Base-by-base conservation (phyloP, 2,329 filamentous ascomycete species). In the Neonectria faginata region DNA sequence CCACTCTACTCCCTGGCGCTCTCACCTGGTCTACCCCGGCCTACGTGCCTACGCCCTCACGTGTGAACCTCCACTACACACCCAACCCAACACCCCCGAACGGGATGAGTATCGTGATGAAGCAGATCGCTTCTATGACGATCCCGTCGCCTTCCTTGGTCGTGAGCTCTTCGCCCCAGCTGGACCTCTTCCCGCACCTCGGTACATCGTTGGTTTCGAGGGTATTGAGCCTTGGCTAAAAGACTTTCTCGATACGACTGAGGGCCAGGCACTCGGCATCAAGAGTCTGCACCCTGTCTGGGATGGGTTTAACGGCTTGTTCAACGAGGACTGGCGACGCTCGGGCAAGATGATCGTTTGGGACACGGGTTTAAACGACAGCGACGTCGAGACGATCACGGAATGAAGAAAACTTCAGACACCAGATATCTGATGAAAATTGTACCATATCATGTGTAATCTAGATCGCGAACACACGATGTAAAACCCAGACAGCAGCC, bases 1-100 rank as follows among this genome's bases (percentile, higher is more conserved):
- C 80, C 96, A 99, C 83, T 92, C 92, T 69, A 98, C 95, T 0
- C 95, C 96, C 2, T 98, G 96, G 95, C 91, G 94, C 73, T 94
- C 91, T 16, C 92, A 97, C 74, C 86, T 98, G 42, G 84, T 97
- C 65, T 88, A 96, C 74, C 88, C 92, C 0, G 81, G 83, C 31
- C 88, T 97, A 57, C 81, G 88, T 62, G 94, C 93, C 4, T 94
- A 94, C 84, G 95, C 94, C 0, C 83, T 98, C 16, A 91, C 92
- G 6, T 99, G 96, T 78, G 94, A 97, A 71, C 96, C 96, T 2
- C 96, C 96, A 0, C 80, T 99, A 12, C 81, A 90, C 72, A 87
- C 88, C 0, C 76, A 76, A 2, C 84, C 94, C 0, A 82, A 85
- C 27, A 83, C 86, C 0, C 77, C 79, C 6, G 86, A 92, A 75